Conservation (phyloP, 1,284 basidiomycete species). For the Sanghuangporus sanghuang region DNA sequence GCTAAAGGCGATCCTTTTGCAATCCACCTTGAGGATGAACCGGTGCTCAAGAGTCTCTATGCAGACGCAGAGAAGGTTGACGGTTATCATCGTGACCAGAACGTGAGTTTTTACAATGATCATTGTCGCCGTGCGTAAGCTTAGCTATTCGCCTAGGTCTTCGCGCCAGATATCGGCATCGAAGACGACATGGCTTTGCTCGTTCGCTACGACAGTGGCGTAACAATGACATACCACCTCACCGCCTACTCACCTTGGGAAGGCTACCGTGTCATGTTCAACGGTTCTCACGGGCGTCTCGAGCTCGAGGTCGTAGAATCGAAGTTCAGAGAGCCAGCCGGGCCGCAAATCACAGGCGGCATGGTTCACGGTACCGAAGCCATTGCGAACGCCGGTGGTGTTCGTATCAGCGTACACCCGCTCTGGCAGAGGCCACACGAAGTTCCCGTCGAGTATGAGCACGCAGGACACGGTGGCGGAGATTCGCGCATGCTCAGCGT, state of each 20-base stretch:
- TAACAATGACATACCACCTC: constrained; percentile 51
- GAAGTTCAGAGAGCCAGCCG: constrained; percentile 30
- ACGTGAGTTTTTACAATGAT: constrained; percentile 25
- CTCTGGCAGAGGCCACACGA: constrained; percentile 41
- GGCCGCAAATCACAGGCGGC: constrained; percentile 30
- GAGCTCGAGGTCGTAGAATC: constrained; percentile 52
- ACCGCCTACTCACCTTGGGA: constrained; percentile 41
- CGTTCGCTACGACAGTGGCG: constrained; percentile 43
- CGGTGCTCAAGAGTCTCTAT: constrained; percentile 42
- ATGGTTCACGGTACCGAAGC: constrained; percentile 40
- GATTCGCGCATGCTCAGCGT: constrained; percentile 47
- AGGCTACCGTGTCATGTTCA: constrained; percentile 52
- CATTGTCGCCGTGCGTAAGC: neutral
- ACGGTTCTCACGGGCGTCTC: constrained; percentile 46
- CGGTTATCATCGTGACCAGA: constrained; percentile 39
- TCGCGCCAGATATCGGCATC: constrained; percentile 46
- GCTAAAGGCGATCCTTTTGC: constrained; percentile 47
- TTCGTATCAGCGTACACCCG: constrained; percentile 40
- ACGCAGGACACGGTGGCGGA: constrained; percentile 47
- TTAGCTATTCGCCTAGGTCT: constrained; percentile 31
- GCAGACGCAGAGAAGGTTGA: constrained; percentile 39
- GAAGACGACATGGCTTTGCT: constrained; percentile 53
- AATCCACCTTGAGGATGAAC: constrained; percentile 43
- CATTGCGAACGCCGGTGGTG: constrained; percentile 41
- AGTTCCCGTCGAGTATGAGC: constrained; percentile 38